Evolutionary conservation across 352 stramenopile genomes (phyloP), one percentile per base, ranked within the genome.

Genomic region (Thraustochytrium sp.): DNA sequence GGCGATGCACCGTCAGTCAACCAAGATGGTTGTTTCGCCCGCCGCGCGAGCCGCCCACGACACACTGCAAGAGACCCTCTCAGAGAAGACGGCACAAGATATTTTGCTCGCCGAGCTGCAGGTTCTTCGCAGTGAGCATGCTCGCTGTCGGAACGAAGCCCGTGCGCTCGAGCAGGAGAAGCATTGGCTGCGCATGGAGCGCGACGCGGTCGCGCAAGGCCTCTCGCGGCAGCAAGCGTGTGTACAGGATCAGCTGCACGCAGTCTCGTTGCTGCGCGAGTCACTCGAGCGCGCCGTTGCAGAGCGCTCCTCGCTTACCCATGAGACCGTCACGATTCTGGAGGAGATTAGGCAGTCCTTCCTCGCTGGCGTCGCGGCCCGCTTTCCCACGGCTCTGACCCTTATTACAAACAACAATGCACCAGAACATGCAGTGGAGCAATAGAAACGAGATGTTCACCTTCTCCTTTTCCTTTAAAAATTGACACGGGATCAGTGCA

Each of bases 211-310:
- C 1, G 59, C 59, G 1, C 59, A 72, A 31, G 59, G 59, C 21
- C 40, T 72, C 18, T 21, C 18, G 9, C 34, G 59, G 40, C 59
- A 72, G 59, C 59, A 72, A 46, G 59, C 59, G 11, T 72, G 59
- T 72, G 59, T 72, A 11, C 59, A 72, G 59, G 59, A 72, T 38
- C 59, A 72, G 40, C 26, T 72, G 36, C 16, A 72, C 16, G n/a
- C 36, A 9, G 9, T 72, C 9, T 4, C 13, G 42, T 31, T 46
- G 11, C 31, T 72, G 59, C 59, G 59, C 13, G 0, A 29, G 16
- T 11, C 59, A 31, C 26, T 72, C 1, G 26, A 72, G 46, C 8
- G 46, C 16, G 59, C 36, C 9, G 26, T 44, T 11, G 26, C 34
- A 1, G 59, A 72, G 36, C 59, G 59, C 9, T 21, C 59, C 42